Evolutionary conservation across 202 grass and related monocot species (phyloP).

Genomic region (Cymbopogon flexuosus): DNA sequence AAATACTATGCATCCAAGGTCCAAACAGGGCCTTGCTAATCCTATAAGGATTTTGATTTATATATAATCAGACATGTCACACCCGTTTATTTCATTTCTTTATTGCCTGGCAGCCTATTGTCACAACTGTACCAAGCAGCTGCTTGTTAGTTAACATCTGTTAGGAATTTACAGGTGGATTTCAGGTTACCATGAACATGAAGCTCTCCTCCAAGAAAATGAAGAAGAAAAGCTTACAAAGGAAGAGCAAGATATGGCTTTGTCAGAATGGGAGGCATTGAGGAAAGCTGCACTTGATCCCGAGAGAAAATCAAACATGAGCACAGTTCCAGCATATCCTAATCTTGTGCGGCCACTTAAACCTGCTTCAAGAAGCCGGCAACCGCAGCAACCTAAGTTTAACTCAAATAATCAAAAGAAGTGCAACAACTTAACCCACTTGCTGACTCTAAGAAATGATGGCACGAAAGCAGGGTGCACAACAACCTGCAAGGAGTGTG

Average conservation of each 20-base stretch:
- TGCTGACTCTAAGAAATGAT: slow-evolving; percentile 70
- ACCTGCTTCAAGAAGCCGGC: slow-evolving; percentile 42
- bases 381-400: slow-evolving; percentile 26
- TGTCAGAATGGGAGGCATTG: slow-evolving; percentile 58
- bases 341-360: slow-evolving; percentile 40
- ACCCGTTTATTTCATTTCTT: slow-evolving; percentile 2
- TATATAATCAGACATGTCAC: neutral
- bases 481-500: slow-evolving; percentile 62
- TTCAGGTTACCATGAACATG: slow-evolving; percentile 91
- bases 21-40: neutral
- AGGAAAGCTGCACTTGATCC: slow-evolving; percentile 35
- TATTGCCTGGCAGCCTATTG: slow-evolving; percentile 8
- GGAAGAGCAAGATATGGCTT: slow-evolving; percentile 94
- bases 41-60: neutral
- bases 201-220: slow-evolving; percentile 92
- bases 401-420: slow-evolving; percentile 70
- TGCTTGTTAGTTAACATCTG: slow-evolving; percentile 11
- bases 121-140: neutral
- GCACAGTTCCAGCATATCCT: slow-evolving; percentile 9
- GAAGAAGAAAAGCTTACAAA: slow-evolving; percentile 89
- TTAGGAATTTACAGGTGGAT: slow-evolving; percentile 69
- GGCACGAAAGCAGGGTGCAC: slow-evolving; percentile 75
- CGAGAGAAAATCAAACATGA: slow-evolving; percentile 32
- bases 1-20: neutral
- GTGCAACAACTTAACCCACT: slow-evolving; percentile 72